These are phyloP conservation scores for Hypoxylon sp. DNA, from an alignment of 2,329 filamentous ascomycete genomes.

Conservation along the genomic window DNA sequence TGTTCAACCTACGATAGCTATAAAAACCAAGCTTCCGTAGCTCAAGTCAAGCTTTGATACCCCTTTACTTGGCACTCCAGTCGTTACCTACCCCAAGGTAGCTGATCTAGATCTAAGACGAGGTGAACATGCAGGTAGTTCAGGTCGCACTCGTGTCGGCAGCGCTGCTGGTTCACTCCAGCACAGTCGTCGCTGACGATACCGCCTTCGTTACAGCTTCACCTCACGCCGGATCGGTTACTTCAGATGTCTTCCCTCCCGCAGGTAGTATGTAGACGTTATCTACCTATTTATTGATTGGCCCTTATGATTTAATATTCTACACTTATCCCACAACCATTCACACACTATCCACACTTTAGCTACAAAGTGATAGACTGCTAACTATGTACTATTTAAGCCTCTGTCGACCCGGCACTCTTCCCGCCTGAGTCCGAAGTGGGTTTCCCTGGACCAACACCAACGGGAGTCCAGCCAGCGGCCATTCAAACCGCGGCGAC, in stretches of 20 bases:
- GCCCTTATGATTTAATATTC: too few relatives aligned
- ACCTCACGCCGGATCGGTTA: conserved; percentile 29
- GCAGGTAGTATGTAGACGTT: conserved; percentile 32
- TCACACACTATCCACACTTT: neutral
- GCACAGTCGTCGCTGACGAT: conserved; percentile 27
- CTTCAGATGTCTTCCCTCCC: conserved; percentile 31
- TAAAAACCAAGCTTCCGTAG: conserved; percentile 27
- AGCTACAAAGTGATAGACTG: neutral
- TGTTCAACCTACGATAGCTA: conserved; percentile 17
- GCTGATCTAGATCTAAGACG: conserved; percentile 8
- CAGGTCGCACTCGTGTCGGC: conserved; percentile 23
- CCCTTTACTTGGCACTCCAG: conserved; percentile 23
- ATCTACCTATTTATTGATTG: too few relatives aligned
- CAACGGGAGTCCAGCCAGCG: conserved; percentile 43
- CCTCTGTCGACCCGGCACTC: conserved; percentile 41
- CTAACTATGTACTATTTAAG: conserved; percentile 30
- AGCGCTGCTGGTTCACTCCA: conserved; percentile 24
- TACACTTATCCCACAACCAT: too few relatives aligned
- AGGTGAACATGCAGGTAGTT: conserved; percentile 29
- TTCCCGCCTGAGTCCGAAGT: conserved; percentile 46
- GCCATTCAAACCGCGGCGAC: conserved; percentile 42
- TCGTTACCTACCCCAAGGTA: conserved; percentile 9
- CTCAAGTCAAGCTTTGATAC: conserved; percentile 20
- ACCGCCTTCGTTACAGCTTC: conserved; percentile 24
- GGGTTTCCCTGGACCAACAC: conserved; percentile 42